Evolutionary conservation across 179 eudicot species (phyloP).

Genomic region (Pouteria campechiana): DNA sequence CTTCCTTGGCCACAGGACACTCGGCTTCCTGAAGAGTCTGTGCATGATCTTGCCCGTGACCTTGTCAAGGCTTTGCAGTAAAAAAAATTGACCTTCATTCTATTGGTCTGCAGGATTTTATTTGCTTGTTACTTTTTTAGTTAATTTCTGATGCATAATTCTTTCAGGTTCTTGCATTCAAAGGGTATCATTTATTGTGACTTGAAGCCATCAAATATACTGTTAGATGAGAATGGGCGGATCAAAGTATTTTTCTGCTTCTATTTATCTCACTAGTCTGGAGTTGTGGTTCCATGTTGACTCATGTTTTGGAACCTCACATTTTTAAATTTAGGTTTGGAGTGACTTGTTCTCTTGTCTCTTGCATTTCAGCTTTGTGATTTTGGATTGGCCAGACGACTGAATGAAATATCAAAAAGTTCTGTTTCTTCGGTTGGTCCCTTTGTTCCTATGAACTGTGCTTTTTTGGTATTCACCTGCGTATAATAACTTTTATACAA

Average conservation of each 20-base stretch:
- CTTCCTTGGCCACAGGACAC: constrained; percentile 45
- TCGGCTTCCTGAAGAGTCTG: constrained; percentile 91
- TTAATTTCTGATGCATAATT: not conserved
- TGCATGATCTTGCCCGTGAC: constrained; percentile 71
- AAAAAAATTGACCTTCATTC: constrained; percentile 14
- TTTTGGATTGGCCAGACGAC: constrained; percentile 84
- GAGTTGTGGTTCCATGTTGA: not conserved
- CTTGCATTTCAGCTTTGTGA: constrained; percentile 67
- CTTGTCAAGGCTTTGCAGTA: constrained; percentile 80
- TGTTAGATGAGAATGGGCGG: constrained; percentile 88
- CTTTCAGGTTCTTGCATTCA: constrained; percentile 73
- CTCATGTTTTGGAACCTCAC: not conserved
- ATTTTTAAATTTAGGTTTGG: not conserved
- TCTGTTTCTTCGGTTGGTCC: constrained; percentile 55
- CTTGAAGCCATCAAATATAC: constrained; percentile 87
- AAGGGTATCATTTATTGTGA: constrained; percentile 90
- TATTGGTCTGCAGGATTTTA: too few species aligned
- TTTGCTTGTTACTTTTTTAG: not conserved
- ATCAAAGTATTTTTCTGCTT: constrained; percentile 51
- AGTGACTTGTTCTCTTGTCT: constrained; percentile 1
- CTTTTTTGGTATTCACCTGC: not conserved
- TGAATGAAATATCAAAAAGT: constrained; percentile 62
- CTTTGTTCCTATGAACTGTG: not conserved
- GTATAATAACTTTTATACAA: too few species aligned
- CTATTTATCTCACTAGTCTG: not conserved